A percentile compares a stretch with the other conserved stretches of the same genome.
phyloP scores from a whole-genome alignment of 345 rosid genomes.

The Sonneratia caseolaris region DNA sequence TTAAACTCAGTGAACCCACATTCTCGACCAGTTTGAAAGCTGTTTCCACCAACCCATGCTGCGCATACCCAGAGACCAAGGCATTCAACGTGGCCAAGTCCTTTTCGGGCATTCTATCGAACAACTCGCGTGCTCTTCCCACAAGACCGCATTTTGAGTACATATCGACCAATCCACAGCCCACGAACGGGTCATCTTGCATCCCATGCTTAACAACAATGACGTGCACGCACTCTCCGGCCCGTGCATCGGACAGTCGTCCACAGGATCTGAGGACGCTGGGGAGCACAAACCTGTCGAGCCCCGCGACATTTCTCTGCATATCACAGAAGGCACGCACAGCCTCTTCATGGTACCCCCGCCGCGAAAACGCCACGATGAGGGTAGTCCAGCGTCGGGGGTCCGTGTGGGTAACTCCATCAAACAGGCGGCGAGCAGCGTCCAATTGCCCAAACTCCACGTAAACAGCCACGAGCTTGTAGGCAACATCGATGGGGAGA shows the following conservation, averaged over 20 bases:
- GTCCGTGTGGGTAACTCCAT: slow-evolving; percentile 44
- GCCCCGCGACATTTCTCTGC: slow-evolving; percentile 31
- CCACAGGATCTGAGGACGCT: slow-evolving; percentile 68
- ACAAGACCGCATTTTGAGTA: slow-evolving; percentile 53
- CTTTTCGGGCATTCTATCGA: slow-evolving; percentile 36
- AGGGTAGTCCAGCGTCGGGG: slow-evolving; percentile 39
- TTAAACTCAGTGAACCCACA: slow-evolving; percentile 24
- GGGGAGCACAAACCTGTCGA: slow-evolving; percentile 53
- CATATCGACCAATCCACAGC: slow-evolving; percentile 66
- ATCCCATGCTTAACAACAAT: slow-evolving; percentile 34
- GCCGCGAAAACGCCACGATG: slow-evolving; percentile 46
- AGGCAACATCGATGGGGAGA: slow-evolving; percentile 25
- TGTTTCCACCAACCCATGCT: slow-evolving; percentile 28
- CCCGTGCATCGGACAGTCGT: slow-evolving; percentile 30
- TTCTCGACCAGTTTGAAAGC: slow-evolving; percentile 45
- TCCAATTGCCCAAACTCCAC: slow-evolving; percentile 23
- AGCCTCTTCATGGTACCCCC: slow-evolving; percentile 47
- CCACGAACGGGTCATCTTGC: slow-evolving; percentile 45
- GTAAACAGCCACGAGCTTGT: slow-evolving; percentile 48
- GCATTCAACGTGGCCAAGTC: slow-evolving; percentile 66
- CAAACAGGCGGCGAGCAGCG: slow-evolving; percentile 59
- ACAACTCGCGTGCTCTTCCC: slow-evolving; percentile 35
- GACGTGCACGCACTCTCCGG: slow-evolving; percentile 51
- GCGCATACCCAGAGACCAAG: slow-evolving; percentile 63
- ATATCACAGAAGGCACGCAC: slow-evolving; percentile 37